Conservation (phyloP, 352 stramenopile genomes). For the Phytopythium chamaehyphon region DNA sequence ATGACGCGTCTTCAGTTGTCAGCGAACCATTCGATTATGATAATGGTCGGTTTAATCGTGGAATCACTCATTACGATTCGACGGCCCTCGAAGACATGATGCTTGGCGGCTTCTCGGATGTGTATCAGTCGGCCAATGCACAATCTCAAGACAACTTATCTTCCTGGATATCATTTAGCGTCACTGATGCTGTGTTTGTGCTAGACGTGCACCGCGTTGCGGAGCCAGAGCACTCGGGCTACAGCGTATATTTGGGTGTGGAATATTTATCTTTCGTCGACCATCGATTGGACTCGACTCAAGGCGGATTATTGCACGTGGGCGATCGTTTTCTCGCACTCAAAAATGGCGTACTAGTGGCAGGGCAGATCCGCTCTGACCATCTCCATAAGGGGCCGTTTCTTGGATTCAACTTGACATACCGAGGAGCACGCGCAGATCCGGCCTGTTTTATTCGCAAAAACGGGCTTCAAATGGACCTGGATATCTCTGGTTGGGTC, state of each 20-base stretch:
- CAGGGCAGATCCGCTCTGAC: constrained; percentile 65
- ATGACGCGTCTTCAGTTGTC: constrained; percentile 17
- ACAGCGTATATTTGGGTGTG: constrained; percentile 53
- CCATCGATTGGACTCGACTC: constrained; percentile 65
- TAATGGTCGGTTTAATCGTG: constrained; percentile 5
- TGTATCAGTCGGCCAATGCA: constrained; percentile 40
- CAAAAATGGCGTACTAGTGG: constrained; percentile 69
- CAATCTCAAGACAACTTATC: constrained; percentile 46
- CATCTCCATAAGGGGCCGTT: constrained; percentile 55
- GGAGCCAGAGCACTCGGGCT: constrained; percentile 54
- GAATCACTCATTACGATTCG: constrained; percentile 16
- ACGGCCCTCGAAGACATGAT: constrained; percentile 47
- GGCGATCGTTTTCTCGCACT: constrained; percentile 81
- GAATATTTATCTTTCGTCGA: constrained; percentile 61
- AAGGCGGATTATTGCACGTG: constrained; percentile 67
- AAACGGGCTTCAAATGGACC: constrained; percentile 50
- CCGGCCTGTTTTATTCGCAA: constrained; percentile 54
- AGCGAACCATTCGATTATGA: constrained; percentile 10
- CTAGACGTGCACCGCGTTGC: constrained; percentile 68
- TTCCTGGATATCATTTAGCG: constrained; percentile 73
- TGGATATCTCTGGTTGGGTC: constrained; percentile 76
- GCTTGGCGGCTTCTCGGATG: constrained; percentile 66
- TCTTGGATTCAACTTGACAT: constrained; percentile 54
- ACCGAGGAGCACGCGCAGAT: constrained; percentile 41
- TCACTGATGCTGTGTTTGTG: constrained; percentile 50